These are phyloP conservation scores for Chaetomiaceae sp. DNA, from an alignment of 2,329 filamentous ascomycete species.

Conservation along the genomic window DNA sequence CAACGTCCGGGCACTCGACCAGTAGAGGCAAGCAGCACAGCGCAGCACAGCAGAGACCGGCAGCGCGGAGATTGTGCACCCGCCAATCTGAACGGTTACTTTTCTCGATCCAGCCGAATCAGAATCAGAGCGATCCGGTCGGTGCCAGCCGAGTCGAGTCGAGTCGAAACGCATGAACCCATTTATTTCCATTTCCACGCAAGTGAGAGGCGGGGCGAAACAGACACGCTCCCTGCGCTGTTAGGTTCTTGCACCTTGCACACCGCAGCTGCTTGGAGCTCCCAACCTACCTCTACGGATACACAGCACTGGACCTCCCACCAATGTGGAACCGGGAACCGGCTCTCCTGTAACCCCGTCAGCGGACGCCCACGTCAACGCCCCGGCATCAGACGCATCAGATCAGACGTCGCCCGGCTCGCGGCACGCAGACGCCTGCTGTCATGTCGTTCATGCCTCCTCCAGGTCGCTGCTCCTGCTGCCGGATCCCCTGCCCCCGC, in stretches of 20 bases:
- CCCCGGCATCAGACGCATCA: neutral
- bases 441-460: constrained; percentile 15
- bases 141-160: neutral
- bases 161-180: neutral
- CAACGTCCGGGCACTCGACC: constrained; percentile 4
- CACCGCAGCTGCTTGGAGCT: too few species aligned
- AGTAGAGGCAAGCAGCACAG: constrained; percentile 3
- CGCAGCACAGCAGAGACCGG: constrained; percentile 5
- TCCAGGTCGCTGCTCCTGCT: neutral
- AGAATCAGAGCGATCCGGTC: too few species aligned
- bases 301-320: too few species aligned
- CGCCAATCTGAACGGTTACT: constrained; percentile 17
- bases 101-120: too few species aligned
- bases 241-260: too few species aligned
- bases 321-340: constrained; percentile 1
- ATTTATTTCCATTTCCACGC: too few species aligned
- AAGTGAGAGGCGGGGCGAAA: too few species aligned
- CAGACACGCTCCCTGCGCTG: too few species aligned
- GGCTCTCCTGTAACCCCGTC: constrained; percentile 3
- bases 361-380: constrained; percentile 14
- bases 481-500: neutral
- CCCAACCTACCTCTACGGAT: too few species aligned
- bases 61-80: constrained; percentile 17
- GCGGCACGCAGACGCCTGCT: constrained; percentile 4
- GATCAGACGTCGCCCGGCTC: constrained; percentile 2